Conservation (phyloP, 2,329 filamentous ascomycete species). For the Cladosporium sp. region DNA sequence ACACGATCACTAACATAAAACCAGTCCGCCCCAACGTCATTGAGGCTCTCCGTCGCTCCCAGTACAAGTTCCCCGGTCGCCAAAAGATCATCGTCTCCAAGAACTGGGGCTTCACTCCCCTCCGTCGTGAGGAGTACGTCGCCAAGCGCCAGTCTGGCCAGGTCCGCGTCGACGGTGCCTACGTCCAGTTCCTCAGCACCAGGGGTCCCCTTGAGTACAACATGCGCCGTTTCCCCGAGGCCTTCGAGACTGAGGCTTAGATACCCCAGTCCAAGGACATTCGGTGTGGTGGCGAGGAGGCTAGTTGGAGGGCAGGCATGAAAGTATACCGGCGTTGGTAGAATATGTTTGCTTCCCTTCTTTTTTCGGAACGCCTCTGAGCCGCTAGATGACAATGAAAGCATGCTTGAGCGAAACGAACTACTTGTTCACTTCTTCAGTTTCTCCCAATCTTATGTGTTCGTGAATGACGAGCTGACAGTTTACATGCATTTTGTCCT, state of each 20-base stretch:
- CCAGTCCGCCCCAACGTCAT: constrained; percentile 86
- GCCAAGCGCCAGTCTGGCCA: constrained; percentile 90
- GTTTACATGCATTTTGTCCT: not conserved
- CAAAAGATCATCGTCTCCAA: constrained; percentile 99
- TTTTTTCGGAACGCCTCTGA: constrained; percentile 22
- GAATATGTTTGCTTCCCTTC: constrained; percentile 22
- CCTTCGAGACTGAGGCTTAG: constrained; percentile 62
- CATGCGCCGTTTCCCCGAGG: constrained; percentile 92
- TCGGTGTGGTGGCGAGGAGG: constrained; percentile 16
- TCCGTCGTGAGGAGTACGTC: constrained; percentile 96
- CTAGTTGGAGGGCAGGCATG: constrained; percentile 20
- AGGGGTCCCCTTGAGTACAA: constrained; percentile 83
- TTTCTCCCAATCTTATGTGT: not conserved
- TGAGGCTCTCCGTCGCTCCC: constrained; percentile 97
- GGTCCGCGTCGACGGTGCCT: constrained; percentile 97
- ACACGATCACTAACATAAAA: constrained; percentile 26
- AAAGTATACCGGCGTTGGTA: constrained; percentile 22
- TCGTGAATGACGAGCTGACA: not conserved
- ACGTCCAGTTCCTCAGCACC: constrained; percentile 98
- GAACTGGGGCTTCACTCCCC: constrained; percentile 99
- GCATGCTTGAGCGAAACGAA: constrained; percentile 22
- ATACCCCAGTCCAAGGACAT: not conserved
- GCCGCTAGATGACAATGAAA: constrained; percentile 22
- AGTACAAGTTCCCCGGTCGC: constrained; percentile 99
- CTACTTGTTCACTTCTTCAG: not conserved